Evolutionary conservation across 352 stramenopile genomes (phyloP), one percentile per base, ranked within the genome.

Genomic region (Pythium coloratum): DNA sequence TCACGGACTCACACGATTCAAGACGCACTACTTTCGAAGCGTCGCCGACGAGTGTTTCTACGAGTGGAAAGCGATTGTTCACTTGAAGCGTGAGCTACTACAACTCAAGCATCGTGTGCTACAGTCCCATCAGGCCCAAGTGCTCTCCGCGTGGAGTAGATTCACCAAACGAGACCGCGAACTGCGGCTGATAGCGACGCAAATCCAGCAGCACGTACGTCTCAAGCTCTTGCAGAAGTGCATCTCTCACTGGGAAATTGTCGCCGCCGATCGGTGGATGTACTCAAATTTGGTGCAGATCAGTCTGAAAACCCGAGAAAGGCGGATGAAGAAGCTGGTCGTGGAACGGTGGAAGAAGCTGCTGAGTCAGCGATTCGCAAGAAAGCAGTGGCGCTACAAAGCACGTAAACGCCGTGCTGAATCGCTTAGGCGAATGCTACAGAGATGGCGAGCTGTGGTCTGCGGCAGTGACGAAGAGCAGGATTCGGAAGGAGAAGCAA

Each of bases 1-100:
- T 1, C n/a, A 30, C 1, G 46, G 46, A 24, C 55, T 80, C 5
- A n/a, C 51, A 12, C 66, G 55, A 0, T 77, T 77, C 40, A 72
- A 72, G 16, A n/a, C 60, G 0, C 59, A 49, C 5, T 80, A 76
- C 54, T 80, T 77, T 38, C 59, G 50, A 2, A 72, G 61, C 20
- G 60, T 77, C 16, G 44, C 40, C 0, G 66, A 80, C 20, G 51
- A 76, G 8, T 80, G 70, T 38, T 77, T 80, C 33, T 64, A 40
- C 33, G 62, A 50, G 10, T 80, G 69, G 70, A 58, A 57, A 13
- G 55, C 18, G 6, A 50, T 80, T 9, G 40, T 64, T 1, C 20
- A 12, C 5, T 24, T 77, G 24, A 69, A 71, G 28, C 18, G 24
- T 0, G 24, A 40, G 26, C 24, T 80, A 1, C 69, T 63, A 28